Base-by-base conservation (phyloP, 2,329 filamentous ascomycete species). In the Sclerotinia subarctica region DNA sequence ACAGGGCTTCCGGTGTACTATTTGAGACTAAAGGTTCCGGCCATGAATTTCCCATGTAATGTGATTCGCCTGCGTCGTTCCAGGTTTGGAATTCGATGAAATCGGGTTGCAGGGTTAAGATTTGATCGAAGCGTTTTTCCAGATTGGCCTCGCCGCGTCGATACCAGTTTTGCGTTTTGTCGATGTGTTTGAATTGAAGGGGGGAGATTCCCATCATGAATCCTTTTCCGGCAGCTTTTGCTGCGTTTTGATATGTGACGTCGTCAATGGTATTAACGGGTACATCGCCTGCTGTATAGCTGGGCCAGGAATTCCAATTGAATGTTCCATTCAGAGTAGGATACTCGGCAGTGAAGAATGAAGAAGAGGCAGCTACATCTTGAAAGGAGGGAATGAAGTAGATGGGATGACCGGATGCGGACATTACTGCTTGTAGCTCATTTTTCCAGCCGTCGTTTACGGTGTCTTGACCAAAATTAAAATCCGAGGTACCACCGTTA, bases 11-110 rank as follows among this genome's bases (percentile, higher is more conserved):
- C 0, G 70, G 62, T 0, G 72, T 72, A 13, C 69, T 72, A 11
- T 69, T 70, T 6, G 70, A 72, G 3, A 70, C 69, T 57, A 79
- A 74, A 0, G 76, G 73, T 47, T 80, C 78, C 0, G 69, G 68
- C 78, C 79, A 81, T 13, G 77, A 66, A n/a, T 79, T 78, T 0
- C 79, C 79, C 69, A 81, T 77, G 64, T 81, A 80, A 69, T 80
- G 79, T 15, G 72, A 73, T 64, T 81, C 79, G 2, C 78, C 78
- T 0, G 75, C 78, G 62, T 81, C 79, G 60, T 81, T 81, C 79
- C 79, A 81, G 19, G 78, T 79, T 58, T 79, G 78, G 5, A 80
- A 71, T 70, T 81, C 76, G 13, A 80, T 70, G 64, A 80, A 78
- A 59, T 80, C 77, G 2, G 79, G 79, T 59, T 77, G 73, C 13